Evolutionary conservation across 495 filamentous ascomycete species (phyloP), one percentile per base, ranked within the genome.

Genomic region (Paragyromitra xinjiangensis): DNA sequence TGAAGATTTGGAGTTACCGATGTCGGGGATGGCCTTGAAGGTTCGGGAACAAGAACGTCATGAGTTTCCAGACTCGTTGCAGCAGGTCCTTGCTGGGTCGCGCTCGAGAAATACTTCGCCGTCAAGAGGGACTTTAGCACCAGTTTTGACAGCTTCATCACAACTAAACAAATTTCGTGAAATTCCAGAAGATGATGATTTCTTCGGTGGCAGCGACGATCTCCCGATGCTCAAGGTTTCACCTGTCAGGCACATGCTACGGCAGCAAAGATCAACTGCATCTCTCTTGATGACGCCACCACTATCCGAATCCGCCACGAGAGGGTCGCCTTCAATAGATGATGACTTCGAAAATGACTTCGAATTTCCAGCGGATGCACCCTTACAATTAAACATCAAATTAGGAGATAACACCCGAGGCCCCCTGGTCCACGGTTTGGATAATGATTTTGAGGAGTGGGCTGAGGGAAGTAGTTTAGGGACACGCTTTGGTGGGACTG

Each of bases 371-470:
- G 81, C 82, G 0, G 85, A 86, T 78, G 71, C 75, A 59, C 80
- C 80, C 45, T 71, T 82, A 53, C 81, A 82, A 69, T 63, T 82
- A 44, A 78, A 82, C n/a, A 69, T 82, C 14, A 81, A 78, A 34
- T 70, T 77, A 1, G 81, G 72, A 64, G 71, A 78, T 62, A 80
- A 74, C 40, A 58, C 67, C 48, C 73, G 68, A 44, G 59, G 55
- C 14, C 80, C 55, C 22, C 55, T 75, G 51, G 65, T 82, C n/a
- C 77, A 80, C 16, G 80, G 62, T 37, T 71, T 80, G 62, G 84
- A 91, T 64, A 93, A 95, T 45, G 95, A 97, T 70, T 89, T 96
- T 71, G 93, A 98, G 81, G 92, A 94, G 78, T 97, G 94, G 94
- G 91, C 92, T 42, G 95, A 98, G 84, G 94, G 93, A 37, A 95